A percentile compares a stretch with the other conserved stretches of the same genome.
Evolutionary conservation across 768 basidiomycete species (phyloP).

Genomic region (Crepidotus variabilis): DNA sequence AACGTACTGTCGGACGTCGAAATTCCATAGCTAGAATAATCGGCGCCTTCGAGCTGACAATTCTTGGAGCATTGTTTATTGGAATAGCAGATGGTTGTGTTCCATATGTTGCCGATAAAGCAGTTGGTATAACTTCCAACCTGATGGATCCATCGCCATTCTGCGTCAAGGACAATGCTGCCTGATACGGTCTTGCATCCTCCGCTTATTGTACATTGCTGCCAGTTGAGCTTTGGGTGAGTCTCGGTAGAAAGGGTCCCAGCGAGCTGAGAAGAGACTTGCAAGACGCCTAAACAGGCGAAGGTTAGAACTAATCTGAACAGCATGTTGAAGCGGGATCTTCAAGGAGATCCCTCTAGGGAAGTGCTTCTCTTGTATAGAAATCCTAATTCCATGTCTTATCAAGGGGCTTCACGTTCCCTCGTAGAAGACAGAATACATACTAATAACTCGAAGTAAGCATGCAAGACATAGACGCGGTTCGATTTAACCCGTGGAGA

Average conservation of each 20-base stretch:
- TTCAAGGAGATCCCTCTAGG: background rate
- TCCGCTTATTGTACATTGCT: conserved; percentile 36
- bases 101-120: conserved; percentile 2
- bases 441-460: background rate
- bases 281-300: background rate
- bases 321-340: background rate
- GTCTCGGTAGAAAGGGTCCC: conserved; percentile 41
- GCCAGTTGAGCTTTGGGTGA: conserved; percentile 39
- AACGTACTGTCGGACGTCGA: background rate
- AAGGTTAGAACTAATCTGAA: background rate
- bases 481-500: background rate
- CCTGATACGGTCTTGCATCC: conserved; percentile 28
- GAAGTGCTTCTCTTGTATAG: background rate
- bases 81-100: background rate
- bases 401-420: no score
- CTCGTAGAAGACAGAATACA: background rate
- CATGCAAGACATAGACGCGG: background rate
- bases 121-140: background rate
- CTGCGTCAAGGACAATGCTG: conserved; percentile 16
- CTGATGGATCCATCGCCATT: conserved; percentile 4
- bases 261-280: conserved; percentile 36
- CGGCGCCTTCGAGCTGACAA: background rate
- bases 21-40: conserved; percentile 21
- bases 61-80: background rate
- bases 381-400: no score